Evolutionary conservation across 176 grass and related monocot genomes (phyloP).

Genomic region (Poa pratensis): DNA sequence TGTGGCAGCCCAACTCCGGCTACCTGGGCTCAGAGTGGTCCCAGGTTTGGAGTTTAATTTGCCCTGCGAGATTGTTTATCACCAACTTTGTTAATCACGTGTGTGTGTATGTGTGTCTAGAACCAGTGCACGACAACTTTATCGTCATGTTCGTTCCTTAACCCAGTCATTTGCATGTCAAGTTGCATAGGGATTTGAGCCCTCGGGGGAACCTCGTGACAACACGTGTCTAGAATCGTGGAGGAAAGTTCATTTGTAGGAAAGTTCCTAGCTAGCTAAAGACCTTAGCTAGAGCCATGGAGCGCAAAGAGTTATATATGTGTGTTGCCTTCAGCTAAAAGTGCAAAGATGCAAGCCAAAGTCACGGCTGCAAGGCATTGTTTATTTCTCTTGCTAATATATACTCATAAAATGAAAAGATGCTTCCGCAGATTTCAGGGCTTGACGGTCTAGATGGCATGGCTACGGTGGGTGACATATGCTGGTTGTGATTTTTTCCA

Average conservation of each 20-base stretch:
- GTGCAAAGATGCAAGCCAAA: conserved; percentile 14
- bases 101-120: neutral
- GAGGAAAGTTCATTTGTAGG: neutral
- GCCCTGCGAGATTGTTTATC: too few relatives aligned
- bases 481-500: too few relatives aligned
- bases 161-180: neutral
- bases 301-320: neutral
- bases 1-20: too few relatives aligned
- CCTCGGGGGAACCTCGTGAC: neutral
- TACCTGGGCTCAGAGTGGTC: too few relatives aligned
- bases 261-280: conserved; percentile 1
- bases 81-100: neutral
- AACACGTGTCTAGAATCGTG: too few relatives aligned
- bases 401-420: too few relatives aligned
- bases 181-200: neutral
- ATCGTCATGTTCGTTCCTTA: neutral
- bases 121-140: neutral
- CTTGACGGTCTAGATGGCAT: too few relatives aligned
- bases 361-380: conserved; percentile 2
- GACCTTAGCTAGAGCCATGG: neutral
- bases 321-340: conserved; percentile 10
- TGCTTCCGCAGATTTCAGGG: too few relatives aligned
- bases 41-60: too few relatives aligned
- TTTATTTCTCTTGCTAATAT: neutral
- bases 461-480: too few relatives aligned